A percentile compares a stretch with the other conserved stretches of the same genome.
Evolutionary conservation across 2,329 filamentous ascomycete genomes (phyloP).

Genomic region (Verticillium dahliae): DNA sequence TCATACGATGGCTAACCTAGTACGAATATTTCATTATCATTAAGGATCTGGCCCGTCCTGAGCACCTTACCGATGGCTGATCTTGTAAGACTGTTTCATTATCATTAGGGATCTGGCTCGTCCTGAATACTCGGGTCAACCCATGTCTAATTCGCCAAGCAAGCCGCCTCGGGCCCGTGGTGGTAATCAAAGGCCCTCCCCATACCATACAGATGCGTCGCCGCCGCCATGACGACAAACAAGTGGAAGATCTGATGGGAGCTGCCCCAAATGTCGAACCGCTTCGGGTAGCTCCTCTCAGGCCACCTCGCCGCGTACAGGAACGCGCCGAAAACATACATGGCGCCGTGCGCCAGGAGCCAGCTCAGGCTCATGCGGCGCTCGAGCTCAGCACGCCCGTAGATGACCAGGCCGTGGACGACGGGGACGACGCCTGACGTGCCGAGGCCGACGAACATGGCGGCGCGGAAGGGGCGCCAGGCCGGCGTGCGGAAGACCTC

Average conservation of each 20-base stretch:
- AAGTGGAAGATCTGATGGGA: slow-evolving; percentile 97
- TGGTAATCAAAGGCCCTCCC: slow-evolving; percentile 80
- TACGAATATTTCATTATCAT: no score
- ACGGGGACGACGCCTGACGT: slow-evolving; percentile 79
- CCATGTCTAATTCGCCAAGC: background rate
- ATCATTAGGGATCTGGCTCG: no score
- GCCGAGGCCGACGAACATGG: slow-evolving; percentile 86
- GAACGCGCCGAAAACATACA: slow-evolving; percentile 81
- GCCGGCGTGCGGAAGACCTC: slow-evolving; percentile 77
- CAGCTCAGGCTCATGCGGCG: slow-evolving; percentile 73
- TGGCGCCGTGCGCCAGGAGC: slow-evolving; percentile 69
- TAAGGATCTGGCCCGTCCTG: no score
- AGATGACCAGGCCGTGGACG: slow-evolving; percentile 63
- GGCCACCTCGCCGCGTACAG: slow-evolving; percentile 85
- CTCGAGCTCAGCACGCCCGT: slow-evolving; percentile 60
- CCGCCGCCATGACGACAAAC: slow-evolving; percentile 76
- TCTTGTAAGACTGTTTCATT: no score
- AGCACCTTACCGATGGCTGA: no score
- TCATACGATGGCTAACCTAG: no score
- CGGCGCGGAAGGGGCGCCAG: slow-evolving; percentile 78
- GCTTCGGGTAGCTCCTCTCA: slow-evolving; percentile 70
- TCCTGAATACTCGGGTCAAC: no score
- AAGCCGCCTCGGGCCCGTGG: slow-evolving; percentile 36
- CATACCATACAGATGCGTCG: slow-evolving; percentile 74
- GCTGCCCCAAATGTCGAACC: slow-evolving; percentile 84